These are phyloP conservation scores for Paecilomyces sp. DNA, from an alignment of 2,329 filamentous ascomycete genomes.

Conservation along the genomic window DNA sequence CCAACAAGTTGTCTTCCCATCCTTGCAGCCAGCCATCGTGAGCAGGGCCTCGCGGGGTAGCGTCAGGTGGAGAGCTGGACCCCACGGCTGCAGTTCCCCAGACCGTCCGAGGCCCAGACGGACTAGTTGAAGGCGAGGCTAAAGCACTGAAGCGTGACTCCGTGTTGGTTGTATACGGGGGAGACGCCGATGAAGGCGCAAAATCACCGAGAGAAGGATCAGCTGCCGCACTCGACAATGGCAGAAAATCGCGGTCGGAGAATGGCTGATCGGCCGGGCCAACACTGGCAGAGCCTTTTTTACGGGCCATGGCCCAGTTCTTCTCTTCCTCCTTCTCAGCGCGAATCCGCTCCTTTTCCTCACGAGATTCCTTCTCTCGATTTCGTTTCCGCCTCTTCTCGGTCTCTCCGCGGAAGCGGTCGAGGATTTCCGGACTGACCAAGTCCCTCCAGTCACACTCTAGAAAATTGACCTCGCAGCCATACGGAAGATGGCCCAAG, in stretches of 20 bases:
- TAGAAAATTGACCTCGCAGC: constrained; percentile 84
- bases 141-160: constrained; percentile 44
- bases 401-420: constrained; percentile 68
- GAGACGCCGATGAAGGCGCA: constrained; percentile 31
- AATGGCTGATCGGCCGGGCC: constrained; percentile 37
- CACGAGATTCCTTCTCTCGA: constrained; percentile 72
- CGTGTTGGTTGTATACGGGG: constrained; percentile 26
- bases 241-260: constrained; percentile 59
- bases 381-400: constrained; percentile 69
- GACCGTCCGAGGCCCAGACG: constrained; percentile 68
- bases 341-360: constrained; percentile 76
- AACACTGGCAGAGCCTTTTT: constrained; percentile 45
- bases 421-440: constrained; percentile 67
- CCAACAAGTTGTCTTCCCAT: constrained; percentile 69
- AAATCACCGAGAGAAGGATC: constrained; percentile 22
- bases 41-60: constrained; percentile 25
- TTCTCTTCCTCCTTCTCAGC: constrained; percentile 74
- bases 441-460: constrained; percentile 96
- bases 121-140: constrained; percentile 74
- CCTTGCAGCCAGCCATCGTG: constrained; percentile 85
- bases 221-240: constrained; percentile 39
- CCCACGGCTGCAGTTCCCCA: constrained; percentile 78
- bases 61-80: constrained; percentile 50
- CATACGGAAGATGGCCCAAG: constrained; percentile 74
- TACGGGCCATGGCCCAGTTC: constrained; percentile 60